These are phyloP conservation scores for Mycosphaerella sp. DNA, from an alignment of 2,329 filamentous ascomycete genomes.

Conservation along the genomic window DNA sequence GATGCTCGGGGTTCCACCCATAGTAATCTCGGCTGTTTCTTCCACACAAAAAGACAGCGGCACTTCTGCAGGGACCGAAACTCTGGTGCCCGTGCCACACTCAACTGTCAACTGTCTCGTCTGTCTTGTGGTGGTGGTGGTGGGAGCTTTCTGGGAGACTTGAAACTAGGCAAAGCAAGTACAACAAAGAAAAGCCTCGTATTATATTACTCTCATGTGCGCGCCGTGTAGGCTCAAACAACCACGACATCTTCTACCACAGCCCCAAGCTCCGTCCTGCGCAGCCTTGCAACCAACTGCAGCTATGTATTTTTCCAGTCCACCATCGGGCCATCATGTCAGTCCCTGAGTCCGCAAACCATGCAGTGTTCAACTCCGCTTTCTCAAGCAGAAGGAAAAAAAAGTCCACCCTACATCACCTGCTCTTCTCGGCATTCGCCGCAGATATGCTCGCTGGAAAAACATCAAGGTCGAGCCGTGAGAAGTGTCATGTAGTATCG, in stretches of 20 bases:
- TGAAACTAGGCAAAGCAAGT: not conserved
- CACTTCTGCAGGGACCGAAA: no score
- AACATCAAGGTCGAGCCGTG: constrained; percentile 20
- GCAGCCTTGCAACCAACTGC: constrained; percentile 13
- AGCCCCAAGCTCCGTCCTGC: constrained; percentile 6
- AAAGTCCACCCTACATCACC: constrained; percentile 8
- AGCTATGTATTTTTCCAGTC: constrained; percentile 6
- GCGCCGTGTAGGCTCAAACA: not conserved
- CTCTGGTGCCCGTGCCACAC: no score
- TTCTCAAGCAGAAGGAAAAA: constrained; percentile 4
- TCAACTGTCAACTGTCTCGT: no score
- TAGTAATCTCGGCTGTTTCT: no score
- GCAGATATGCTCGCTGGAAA: constrained; percentile 17
- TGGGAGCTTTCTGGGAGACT: no score
- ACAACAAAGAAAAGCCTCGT: not conserved
- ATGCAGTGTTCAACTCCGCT: not conserved
- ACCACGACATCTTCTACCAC: not conserved
- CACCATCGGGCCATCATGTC: not conserved
- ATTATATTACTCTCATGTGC: constrained; percentile 10
- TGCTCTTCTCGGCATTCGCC: constrained; percentile 12
- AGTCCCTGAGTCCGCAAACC: not conserved
- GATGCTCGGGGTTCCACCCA: no score
- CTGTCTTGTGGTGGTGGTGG: no score
- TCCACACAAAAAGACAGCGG: no score
- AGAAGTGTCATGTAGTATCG: constrained; percentile 15